Evolutionary conservation across 2,329 filamentous ascomycete species (phyloP), one percentile per base, ranked within the genome.

Genomic region (Scytalidium lignicola): DNA sequence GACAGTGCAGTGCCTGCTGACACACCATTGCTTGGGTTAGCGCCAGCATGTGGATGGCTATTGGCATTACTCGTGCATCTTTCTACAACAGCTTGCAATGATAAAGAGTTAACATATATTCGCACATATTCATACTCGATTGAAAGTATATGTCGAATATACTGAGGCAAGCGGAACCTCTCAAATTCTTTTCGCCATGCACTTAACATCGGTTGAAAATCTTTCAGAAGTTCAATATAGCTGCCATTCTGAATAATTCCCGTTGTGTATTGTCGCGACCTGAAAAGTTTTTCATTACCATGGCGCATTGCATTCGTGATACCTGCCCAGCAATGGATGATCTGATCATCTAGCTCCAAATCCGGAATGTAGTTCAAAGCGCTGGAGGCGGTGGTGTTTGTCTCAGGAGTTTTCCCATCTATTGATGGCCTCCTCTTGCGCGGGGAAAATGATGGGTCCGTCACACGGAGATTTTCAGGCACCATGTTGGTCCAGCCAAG

Each of bases 121-220:
- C 92, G 82, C 21, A 92, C 90, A 64, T 96, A 96, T 62, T 97
- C 90, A 62, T 93, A 96, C 70, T 99, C 93, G 56, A 97, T 96
- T 7, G 83, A 86, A 23, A 99, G 74, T 51, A 97, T 91, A 64
- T 90, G 83, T 23, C 79, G 72, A 56, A 83, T 84, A 54, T 78
- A 85, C 19, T 73, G 78, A 2, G 83, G 83, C 46, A 86, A 74
- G 49, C 80, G 78, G 60, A 88, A 86, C n/a, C 81, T 77, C 58
- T 95, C 86, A 62, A 96, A 91, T 52, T 91, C 86, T 40, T 76
- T 78, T 69, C 82, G 86, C 88, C 92, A 97, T 41, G 87, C 80
- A 15, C 74, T 75, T 28, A 97, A 73, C 54, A 90, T 79, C 0
- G 88, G 88, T 57, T 88, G 83, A 60, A 96, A 93, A 47, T 89